These are phyloP conservation scores for Dissophora globulifera DNA, from an alignment of 192 early-diverging fungal genomes.

Conservation along the genomic window DNA sequence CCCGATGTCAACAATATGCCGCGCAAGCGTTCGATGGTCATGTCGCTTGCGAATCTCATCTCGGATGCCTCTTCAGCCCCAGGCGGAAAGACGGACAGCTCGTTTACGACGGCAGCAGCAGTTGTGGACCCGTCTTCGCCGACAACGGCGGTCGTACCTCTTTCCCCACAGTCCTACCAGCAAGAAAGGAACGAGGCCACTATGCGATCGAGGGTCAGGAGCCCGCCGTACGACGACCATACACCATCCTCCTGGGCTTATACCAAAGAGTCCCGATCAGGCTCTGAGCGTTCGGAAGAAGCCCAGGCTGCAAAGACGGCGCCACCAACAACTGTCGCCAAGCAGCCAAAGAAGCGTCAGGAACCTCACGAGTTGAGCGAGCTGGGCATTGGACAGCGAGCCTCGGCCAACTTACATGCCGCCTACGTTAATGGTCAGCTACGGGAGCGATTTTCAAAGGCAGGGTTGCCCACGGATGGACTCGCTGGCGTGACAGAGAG, in stretches of 20 bases:
- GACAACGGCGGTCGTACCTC: constrained; percentile 38
- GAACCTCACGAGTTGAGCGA: constrained; percentile 50
- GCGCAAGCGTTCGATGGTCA: constrained; percentile 30
- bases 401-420: constrained; percentile 47
- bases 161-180: constrained; percentile 34
- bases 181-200: constrained; percentile 19
- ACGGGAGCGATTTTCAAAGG: constrained; percentile 27
- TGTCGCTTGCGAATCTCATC: constrained; percentile 35
- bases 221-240: constrained; percentile 25
- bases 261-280: constrained; percentile 25
- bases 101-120: neutral
- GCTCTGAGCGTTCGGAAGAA: constrained; percentile 27
- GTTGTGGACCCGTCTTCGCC: constrained; percentile 22
- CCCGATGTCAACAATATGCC: constrained; percentile 4
- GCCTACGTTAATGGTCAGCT: constrained; percentile 47
- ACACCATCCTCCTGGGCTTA: constrained; percentile 29
- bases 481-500: neutral
- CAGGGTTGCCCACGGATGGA: constrained; percentile 26
- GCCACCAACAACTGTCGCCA: neutral
- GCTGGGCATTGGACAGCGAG: constrained; percentile 46
- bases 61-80: constrained; percentile 15
- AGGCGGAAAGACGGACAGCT: neutral
- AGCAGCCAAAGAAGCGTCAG: constrained; percentile 25
- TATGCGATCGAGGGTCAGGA: constrained; percentile 23
- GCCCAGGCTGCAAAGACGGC: constrained; percentile 1